Conservation (phyloP, 108 stramenopile species). For the Fistulifera solaris region DNA sequence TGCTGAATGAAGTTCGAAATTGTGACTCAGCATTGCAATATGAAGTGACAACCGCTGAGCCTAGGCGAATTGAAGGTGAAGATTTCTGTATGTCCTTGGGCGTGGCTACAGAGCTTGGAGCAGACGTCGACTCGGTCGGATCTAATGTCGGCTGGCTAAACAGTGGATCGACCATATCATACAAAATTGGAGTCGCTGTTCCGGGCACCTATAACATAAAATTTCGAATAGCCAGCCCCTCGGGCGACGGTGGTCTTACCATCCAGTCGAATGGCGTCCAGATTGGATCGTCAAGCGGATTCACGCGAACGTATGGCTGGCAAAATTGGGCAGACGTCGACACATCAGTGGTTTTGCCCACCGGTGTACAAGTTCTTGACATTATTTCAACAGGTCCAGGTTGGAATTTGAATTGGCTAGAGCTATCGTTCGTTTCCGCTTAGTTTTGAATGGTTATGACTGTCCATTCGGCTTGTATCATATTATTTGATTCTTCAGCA, state of each 20-base stretch:
- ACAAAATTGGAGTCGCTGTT: neutral
- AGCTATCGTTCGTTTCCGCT: neutral
- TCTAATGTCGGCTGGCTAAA: neutral
- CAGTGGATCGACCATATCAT: neutral
- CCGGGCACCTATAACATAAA: neutral
- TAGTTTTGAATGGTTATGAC: no score
- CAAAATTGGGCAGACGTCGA: neutral
- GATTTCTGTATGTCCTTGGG: neutral
- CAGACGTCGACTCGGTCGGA: neutral
- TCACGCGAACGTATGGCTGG: neutral
- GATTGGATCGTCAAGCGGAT: neutral
- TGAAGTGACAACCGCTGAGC: no score
- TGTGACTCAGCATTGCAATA: no score
- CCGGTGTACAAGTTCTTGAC: no score
- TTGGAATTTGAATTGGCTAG: neutral
- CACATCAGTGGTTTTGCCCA: no score
- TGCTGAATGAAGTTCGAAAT: neutral
- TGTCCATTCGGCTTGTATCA: no score
- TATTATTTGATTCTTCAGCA: no score
- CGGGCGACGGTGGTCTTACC: neutral
- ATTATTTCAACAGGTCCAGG: neutral
- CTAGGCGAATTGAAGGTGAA: neutral
- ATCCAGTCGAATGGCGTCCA: neutral
- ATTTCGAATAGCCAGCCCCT: constrained; percentile 1
- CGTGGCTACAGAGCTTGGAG: neutral